Conservation (phyloP, 148 eudicot genomes). For the Rhododendron simsii region DNA sequence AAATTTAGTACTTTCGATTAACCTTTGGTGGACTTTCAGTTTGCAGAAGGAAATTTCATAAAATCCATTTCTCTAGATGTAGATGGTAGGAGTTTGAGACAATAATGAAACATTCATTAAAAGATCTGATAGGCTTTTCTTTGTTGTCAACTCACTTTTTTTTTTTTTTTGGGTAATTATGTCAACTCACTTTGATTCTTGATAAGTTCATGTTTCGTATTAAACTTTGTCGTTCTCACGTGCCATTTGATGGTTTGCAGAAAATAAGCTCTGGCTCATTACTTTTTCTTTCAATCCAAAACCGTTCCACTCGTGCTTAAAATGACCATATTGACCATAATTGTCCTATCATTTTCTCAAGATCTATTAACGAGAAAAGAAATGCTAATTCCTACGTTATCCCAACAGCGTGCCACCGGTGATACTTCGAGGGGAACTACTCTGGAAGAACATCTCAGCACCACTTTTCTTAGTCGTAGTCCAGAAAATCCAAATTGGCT, state of each 20-base stretch:
- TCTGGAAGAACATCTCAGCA: slow-evolving; percentile 64
- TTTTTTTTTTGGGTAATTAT: too few species aligned
- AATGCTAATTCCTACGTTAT: background rate
- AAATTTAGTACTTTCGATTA: background rate
- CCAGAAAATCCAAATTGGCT: slow-evolving; percentile 58
- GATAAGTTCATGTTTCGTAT: too few species aligned
- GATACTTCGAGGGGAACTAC: slow-evolving; percentile 28
- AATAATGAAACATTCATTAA: too few species aligned
- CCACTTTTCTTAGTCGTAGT: slow-evolving; percentile 33
- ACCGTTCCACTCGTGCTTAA: background rate
- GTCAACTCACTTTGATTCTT: too few species aligned
- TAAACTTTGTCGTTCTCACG: background rate
- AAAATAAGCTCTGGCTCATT: background rate
- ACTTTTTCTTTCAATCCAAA: background rate
- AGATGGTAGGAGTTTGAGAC: too few species aligned
- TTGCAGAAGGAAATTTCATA: too few species aligned
- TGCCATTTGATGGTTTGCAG: background rate
- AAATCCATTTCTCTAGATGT: too few species aligned
- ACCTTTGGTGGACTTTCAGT: too few species aligned
- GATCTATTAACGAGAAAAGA: background rate
- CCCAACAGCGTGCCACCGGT: slow-evolving; percentile 30
- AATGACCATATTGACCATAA: background rate
- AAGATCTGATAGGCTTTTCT: too few species aligned
- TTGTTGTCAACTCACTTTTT: too few species aligned
- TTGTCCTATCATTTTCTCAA: background rate